Evolutionary conservation across 2,329 filamentous ascomycete genomes (phyloP), one percentile per base, ranked within the genome.

Genomic region (Curvularia spicifera): DNA sequence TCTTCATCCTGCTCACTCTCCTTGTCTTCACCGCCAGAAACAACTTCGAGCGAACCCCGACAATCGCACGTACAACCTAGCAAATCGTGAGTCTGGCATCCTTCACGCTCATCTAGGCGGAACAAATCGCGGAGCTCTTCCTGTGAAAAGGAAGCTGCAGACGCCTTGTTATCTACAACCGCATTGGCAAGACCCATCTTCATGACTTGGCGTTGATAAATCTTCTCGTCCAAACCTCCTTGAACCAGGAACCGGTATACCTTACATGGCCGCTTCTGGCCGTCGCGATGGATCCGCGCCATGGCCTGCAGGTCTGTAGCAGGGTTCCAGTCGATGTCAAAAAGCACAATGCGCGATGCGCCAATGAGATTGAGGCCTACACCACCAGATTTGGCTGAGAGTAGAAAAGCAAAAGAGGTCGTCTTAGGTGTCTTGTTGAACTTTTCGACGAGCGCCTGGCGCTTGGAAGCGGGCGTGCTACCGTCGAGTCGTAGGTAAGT

Each of bases 311-410:
- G 78, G 67, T 91, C 89, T 0, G 87, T 89, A 0, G 88, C 87
- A 1, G 89, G 89, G 67, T 91, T 91, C 89, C 89, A 91, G 75
- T 91, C 89, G 8, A 89, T 84, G 65, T 91, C 89, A 66, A 90
- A 91, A 1, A 91, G 83, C 5, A 91, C 79, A 2, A 91, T 82
- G 22, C 89, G 84, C 31, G 86, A 89, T 5, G 88, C 89, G 9
- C 89, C 89, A 49, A 89, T 87, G 4, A 91, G 81, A 66, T 91
- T 91, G 45, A 91, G 79, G 1, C 89, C 89, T 0, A 85, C 83
- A 3, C 89, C 89, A 5, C 89, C 89, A 40, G 88, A 86, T 74
- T 91, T 91, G 1, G 89, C 88, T 15, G 89, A 91, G 0, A 91
- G 83, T 3, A 91, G 79, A 66, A 91, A 91, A 1, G 88, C 87